phyloP scores from a whole-genome alignment of 306 rosid genomes.

The Cicer bijugum region DNA sequence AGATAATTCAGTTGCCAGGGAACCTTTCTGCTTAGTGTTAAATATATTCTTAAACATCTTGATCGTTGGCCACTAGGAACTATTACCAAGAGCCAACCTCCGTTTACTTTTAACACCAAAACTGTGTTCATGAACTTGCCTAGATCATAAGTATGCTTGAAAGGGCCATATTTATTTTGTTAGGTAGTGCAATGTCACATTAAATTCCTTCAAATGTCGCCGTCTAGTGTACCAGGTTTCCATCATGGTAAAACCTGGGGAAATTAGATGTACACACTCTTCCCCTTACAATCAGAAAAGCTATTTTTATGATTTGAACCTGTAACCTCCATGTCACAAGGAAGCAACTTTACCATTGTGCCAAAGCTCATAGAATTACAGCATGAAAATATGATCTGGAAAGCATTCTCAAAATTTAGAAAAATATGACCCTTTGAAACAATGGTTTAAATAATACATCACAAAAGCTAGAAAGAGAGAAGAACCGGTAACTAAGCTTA shows the following conservation, averaged over 20 bases:
- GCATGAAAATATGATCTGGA: conserved; percentile 4
- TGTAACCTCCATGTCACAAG: neutral
- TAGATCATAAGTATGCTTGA: too few species aligned
- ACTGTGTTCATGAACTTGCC: too few species aligned
- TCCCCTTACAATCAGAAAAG: neutral
- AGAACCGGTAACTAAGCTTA: conserved; percentile 27
- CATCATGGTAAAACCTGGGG: neutral
- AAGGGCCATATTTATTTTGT: too few species aligned
- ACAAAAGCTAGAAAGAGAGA: conserved; percentile 8
- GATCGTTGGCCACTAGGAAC: too few species aligned
- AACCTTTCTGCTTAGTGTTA: neutral
- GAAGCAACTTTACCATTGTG: neutral
- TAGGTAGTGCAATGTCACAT: neutral
- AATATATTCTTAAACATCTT: too few species aligned
- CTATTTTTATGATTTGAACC: neutral
- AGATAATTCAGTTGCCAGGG: neutral
- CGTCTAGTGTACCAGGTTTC: neutral
- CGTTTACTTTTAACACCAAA: too few species aligned
- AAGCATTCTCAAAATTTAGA: conserved; percentile 14
- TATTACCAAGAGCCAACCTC: neutral
- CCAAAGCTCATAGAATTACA: neutral
- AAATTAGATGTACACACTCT: neutral
- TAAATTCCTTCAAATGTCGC: neutral
- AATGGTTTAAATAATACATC: conserved; percentile 33
- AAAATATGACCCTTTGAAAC: conserved; percentile 25